Percentiles rank a stretch among this genome's conserved stretches.
These are phyloP conservation scores for Lyophyllum shimeji DNA, from an alignment of 768 basidiomycete genomes.

Conservation along the genomic window DNA sequence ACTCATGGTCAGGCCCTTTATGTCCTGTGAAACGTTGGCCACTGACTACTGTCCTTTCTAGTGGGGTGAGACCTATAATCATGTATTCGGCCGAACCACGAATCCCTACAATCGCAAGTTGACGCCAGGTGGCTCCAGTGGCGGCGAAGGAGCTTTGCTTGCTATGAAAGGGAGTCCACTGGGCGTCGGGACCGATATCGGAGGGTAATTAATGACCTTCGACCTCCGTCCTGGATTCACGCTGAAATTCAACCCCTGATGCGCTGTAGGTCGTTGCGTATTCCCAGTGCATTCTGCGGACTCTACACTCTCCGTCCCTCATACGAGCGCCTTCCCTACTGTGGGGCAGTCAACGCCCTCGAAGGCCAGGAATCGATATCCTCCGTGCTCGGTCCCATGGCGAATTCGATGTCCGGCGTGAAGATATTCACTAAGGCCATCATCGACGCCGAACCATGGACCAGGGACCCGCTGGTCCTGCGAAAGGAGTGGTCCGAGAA, in stretches of 20 bases:
- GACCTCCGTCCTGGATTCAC: background rate
- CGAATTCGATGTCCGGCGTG: slow-evolving; percentile 49
- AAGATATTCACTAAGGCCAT: slow-evolving; percentile 54
- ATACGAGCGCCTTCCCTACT: slow-evolving; percentile 55
- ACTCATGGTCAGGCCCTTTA: slow-evolving; percentile 37
- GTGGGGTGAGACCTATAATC: slow-evolving; percentile 61
- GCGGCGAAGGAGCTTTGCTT: slow-evolving; percentile 66
- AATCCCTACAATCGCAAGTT: slow-evolving; percentile 60
- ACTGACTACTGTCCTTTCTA: slow-evolving; percentile 14
- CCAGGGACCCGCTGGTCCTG: slow-evolving; percentile 48
- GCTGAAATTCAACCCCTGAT: background rate
- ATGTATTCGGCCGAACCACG: slow-evolving; percentile 59
- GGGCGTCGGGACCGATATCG: slow-evolving; percentile 65
- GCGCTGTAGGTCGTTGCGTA: slow-evolving; percentile 47
- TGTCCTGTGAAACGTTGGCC: background rate
- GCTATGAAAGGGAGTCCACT: slow-evolving; percentile 60
- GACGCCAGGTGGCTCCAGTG: slow-evolving; percentile 64
- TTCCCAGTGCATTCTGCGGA: slow-evolving; percentile 56
- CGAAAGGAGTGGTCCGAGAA: slow-evolving; percentile 46
- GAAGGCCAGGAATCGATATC: slow-evolving; percentile 57
- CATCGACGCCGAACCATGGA: slow-evolving; percentile 53
- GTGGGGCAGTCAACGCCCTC: slow-evolving; percentile 48
- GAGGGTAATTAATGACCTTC: slow-evolving; percentile 38
- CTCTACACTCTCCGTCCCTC: slow-evolving; percentile 61
- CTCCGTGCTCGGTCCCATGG: slow-evolving; percentile 59